Evolutionary conservation across 2,329 filamentous ascomycete genomes (phyloP).

Genomic region (Paracoccidioides lutzii): DNA sequence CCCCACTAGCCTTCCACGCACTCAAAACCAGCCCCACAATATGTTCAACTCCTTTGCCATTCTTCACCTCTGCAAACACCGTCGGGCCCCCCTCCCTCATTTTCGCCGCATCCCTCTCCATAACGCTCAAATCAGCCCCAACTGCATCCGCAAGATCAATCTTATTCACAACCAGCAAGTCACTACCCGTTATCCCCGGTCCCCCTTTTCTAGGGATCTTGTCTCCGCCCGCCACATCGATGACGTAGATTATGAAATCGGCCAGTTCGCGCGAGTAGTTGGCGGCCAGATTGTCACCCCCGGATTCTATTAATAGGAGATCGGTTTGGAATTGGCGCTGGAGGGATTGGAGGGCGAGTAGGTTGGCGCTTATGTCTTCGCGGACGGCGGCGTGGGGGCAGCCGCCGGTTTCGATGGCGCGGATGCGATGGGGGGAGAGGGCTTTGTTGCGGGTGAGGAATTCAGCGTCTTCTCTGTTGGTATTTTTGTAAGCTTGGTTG

Average conservation of each 20-base stretch:
- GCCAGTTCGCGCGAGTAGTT: conserved; percentile 94
- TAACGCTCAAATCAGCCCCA: conserved; percentile 78
- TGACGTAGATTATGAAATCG: conserved; percentile 97
- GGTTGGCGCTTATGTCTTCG: conserved; percentile 90
- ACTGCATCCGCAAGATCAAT: conserved; percentile 84
- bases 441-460: conserved; percentile 83
- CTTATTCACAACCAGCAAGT: conserved; percentile 91
- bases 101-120: conserved; percentile 88
- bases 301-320: conserved; percentile 83
- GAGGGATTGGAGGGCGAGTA: conserved; percentile 80
- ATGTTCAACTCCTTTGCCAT: conserved; percentile 67
- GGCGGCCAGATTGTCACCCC: conserved; percentile 90
- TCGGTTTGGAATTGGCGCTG: conserved; percentile 70
- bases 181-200: conserved; percentile 91
- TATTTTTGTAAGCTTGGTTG: neutral
- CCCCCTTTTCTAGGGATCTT: conserved; percentile 95
- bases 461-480: conserved; percentile 72
- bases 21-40: conserved; percentile 81
- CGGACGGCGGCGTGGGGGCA: conserved; percentile 95
- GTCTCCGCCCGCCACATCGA: conserved; percentile 90
- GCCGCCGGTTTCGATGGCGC: conserved; percentile 92
- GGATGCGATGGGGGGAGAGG: conserved; percentile 69
- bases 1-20: conserved; percentile 85
- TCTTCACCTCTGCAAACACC: conserved; percentile 95
- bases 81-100: conserved; percentile 94